Base-by-base conservation (phyloP, 768 basidiomycete species). In the Coprinopsis sp. region DNA sequence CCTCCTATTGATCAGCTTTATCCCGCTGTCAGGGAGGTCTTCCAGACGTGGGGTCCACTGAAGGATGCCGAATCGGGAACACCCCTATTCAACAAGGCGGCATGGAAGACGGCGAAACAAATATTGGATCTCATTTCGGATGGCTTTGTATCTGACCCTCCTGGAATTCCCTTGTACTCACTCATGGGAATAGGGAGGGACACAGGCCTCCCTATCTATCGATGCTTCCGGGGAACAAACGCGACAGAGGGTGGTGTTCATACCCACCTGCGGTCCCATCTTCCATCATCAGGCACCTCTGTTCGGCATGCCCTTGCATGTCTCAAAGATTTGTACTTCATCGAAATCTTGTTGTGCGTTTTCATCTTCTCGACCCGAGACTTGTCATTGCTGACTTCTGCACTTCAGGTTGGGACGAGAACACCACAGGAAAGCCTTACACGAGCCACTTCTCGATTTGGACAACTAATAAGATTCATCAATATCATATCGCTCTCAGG, bases 61-160 rank as follows among this genome's bases (percentile, higher is more conserved):
- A n/a, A n/a, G n/a, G n/a, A n/a, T n/a, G n/a, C n/a, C n/a, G n/a
- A n/a, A n/a, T n/a, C n/a, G n/a, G n/a, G n/a, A n/a, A n/a, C n/a
- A n/a, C n/a, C n/a, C n/a, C n/a, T n/a, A n/a, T n/a, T n/a, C n/a
- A n/a, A n/a, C 69, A 21, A 47, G 1, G 37, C 48, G 8, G 55
- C 56, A 6, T 71, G 67, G 67, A 51, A 55, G 0, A 47, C 53
- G 11, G 62, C 63, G 2, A 64, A 59, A 33, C 57, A 62, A 38
- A 48, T 68, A 21, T 52, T 69, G 0, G 52, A 61, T 1, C 46
- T 65, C 0, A 58, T 69, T 18, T 16, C 44, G 1, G 31, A 49
- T 14, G 66, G 61, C 0, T 58, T 52, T 34, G 2, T 64, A 1
- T 68, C 65, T 13, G 68, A 69, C 50, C 63, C 65, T 1, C 59